Evolutionary conservation across 257 asterid species (phyloP).

Genomic region (Hygrophila difformis): DNA sequence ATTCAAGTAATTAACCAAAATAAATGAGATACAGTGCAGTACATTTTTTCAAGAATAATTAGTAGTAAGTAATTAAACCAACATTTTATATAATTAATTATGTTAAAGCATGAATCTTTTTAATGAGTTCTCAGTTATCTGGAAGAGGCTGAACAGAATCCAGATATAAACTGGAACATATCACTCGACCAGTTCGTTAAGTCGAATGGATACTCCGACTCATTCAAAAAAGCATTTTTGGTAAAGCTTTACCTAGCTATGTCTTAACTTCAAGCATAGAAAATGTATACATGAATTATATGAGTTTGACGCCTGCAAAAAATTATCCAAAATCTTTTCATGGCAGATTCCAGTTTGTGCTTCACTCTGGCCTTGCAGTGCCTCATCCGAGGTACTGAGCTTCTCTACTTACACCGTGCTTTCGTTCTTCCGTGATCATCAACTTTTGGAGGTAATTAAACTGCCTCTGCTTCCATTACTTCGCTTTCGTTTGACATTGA

Average conservation of each 20-base stretch:
- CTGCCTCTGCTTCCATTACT: not conserved
- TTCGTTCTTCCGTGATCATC: constrained; percentile 85
- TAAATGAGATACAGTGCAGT: too few species aligned
- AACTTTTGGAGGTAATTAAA: constrained; percentile 63
- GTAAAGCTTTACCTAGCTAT: constrained; percentile 28
- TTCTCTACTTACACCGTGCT: constrained; percentile 88
- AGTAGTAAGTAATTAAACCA: too few species aligned
- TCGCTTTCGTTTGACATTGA: not conserved
- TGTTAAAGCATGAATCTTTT: too few species aligned
- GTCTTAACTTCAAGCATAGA: too few species aligned
- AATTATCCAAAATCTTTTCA: too few species aligned
- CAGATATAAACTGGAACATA: constrained; percentile 62
- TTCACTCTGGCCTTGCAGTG: constrained; percentile 91
- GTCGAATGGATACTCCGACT: constrained; percentile 67
- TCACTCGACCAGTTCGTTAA: constrained; percentile 64
- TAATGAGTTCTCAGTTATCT: constrained; percentile 63
- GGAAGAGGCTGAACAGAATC: constrained; percentile 65
- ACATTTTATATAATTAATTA: too few species aligned
- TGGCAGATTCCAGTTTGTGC: constrained; percentile 77
- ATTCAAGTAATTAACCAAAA: constrained; percentile 24
- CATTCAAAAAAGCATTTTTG: constrained; percentile 83
- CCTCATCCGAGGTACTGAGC: constrained; percentile 55
- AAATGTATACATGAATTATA: too few species aligned
- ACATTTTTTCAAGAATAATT: too few species aligned
- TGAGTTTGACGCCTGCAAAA: too few species aligned